These are phyloP conservation scores for Taphrina flavorubra DNA, from an alignment of 1,139 yeast genomes.

Conservation along the genomic window DNA sequence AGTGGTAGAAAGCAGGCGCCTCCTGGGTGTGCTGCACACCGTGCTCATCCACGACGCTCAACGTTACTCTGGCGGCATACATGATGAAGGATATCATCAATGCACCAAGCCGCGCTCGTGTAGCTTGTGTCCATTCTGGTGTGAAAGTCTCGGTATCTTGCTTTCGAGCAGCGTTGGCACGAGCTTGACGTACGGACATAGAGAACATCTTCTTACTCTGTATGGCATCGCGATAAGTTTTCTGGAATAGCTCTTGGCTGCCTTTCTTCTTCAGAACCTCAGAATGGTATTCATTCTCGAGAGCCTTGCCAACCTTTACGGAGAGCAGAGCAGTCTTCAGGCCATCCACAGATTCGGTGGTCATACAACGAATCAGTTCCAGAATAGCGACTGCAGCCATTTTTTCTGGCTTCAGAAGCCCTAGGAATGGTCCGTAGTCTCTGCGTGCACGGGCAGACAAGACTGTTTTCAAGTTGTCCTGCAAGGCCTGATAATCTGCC, in stretches of 20 bases:
- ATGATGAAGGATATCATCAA: constrained; percentile 73
- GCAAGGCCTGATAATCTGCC: constrained; percentile 26
- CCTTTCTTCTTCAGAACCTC: constrained; percentile 61
- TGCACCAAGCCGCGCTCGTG: constrained; percentile 83
- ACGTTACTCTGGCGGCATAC: constrained; percentile 81
- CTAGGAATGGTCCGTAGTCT: constrained; percentile 79
- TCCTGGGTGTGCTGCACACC: constrained; percentile 68
- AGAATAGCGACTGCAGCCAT: constrained; percentile 82
- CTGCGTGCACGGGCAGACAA: constrained; percentile 57
- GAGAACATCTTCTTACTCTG: constrained; percentile 51
- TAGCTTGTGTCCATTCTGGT: constrained; percentile 67
- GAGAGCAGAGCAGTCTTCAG: constrained; percentile 86
- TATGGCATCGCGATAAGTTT: constrained; percentile 47
- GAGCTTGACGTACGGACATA: constrained; percentile 51
- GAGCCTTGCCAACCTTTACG: constrained; percentile 77
- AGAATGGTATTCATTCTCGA: constrained; percentile 76
- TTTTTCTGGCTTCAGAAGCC: constrained; percentile 74
- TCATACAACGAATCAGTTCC: constrained; percentile 74
- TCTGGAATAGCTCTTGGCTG: constrained; percentile 48
- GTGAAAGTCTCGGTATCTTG: constrained; percentile 45
- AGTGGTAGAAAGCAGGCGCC: constrained; percentile 91
- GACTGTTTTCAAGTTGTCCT: constrained; percentile 18
- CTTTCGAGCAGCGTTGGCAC: constrained; percentile 43
- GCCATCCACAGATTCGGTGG: constrained; percentile 84
- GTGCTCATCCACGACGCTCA: constrained; percentile 80